These are phyloP conservation scores for Ogataea methanolica DNA, from an alignment of 805 yeast genomes.

Conservation along the genomic window DNA sequence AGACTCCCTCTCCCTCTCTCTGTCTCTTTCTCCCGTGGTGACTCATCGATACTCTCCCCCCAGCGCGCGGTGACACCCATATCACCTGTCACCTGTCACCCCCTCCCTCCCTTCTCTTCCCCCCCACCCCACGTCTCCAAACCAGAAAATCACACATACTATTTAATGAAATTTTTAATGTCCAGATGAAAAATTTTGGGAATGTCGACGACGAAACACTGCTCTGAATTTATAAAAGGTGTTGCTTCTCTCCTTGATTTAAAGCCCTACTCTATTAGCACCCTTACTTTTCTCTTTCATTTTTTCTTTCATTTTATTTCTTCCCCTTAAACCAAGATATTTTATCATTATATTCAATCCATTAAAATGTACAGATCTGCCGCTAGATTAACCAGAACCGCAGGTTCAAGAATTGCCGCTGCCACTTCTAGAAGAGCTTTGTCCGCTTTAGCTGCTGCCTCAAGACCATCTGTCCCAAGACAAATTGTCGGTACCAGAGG, in stretches of 20 bases:
- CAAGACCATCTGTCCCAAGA: constrained; percentile 41
- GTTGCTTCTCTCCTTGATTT: not conserved
- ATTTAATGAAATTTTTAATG: not conserved
- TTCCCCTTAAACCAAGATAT: constrained; percentile 16
- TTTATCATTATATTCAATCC: not conserved
- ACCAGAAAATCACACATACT: too few relatives aligned
- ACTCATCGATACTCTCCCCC: too few relatives aligned
- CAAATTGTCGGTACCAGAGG: constrained; percentile 72
- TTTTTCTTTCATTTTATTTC: not conserved
- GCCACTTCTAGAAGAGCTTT: constrained; percentile 59
- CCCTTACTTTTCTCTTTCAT: not conserved
- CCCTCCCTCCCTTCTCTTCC: too few relatives aligned
- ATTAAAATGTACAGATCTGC: constrained; percentile 36
- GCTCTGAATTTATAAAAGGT: not conserved
- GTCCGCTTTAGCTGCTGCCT: constrained; percentile 41
- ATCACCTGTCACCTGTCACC: too few relatives aligned
- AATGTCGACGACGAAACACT: not conserved
- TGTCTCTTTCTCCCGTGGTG: too few relatives aligned
- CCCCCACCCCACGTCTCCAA: too few relatives aligned
- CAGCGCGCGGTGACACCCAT: too few relatives aligned
- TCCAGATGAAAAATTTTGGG: not conserved
- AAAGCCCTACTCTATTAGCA: not conserved
- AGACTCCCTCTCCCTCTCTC: too few relatives aligned
- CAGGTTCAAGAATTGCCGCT: constrained; percentile 37
- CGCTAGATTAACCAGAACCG: constrained; percentile 45